Percentiles rank a stretch among this genome's conserved stretches.
phyloP scores from a whole-genome alignment of 2,329 filamentous ascomycete species.

The Sporothrix inflata region DNA sequence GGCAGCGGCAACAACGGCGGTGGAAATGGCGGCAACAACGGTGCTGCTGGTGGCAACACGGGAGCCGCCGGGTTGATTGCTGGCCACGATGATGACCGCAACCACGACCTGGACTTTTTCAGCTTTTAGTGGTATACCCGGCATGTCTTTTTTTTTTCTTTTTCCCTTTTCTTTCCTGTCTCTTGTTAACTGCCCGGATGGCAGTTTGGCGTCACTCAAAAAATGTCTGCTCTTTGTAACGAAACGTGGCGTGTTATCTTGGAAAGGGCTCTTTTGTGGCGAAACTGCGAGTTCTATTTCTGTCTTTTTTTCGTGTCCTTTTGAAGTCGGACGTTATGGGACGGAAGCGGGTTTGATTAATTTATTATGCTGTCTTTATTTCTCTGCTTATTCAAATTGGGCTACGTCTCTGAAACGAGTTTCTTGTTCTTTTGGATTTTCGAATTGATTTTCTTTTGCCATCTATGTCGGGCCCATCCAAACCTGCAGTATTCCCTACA shows the following conservation, averaged over 20 bases:
- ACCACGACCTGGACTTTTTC: slow-evolving; percentile 48
- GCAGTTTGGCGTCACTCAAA: neutral
- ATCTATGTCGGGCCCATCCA: neutral
- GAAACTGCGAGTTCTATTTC: neutral
- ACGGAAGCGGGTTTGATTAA: neutral
- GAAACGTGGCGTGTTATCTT: slow-evolving; percentile 15
- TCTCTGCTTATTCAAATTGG: neutral
- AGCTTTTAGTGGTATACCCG: slow-evolving; percentile 38
- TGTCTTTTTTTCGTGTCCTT: neutral
- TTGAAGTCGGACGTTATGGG: neutral
- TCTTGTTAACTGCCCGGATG: neutral
- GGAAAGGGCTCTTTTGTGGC: neutral
- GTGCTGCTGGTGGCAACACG: neutral
- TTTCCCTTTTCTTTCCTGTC: neutral
- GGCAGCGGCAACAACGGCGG: neutral
- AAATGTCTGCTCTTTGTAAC: neutral
- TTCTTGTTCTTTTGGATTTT: neutral
- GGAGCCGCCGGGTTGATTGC: neutral
- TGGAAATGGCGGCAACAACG: neutral
- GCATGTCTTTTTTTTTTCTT: neutral
- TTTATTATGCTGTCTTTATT: neutral
- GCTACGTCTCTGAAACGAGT: neutral
- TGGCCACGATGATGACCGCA: slow-evolving; percentile 36
- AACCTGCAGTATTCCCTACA: neutral
- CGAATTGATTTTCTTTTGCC: neutral